Evolutionary conservation across 306 rosid species (phyloP).

Genomic region (Clitoria ternatea): DNA sequence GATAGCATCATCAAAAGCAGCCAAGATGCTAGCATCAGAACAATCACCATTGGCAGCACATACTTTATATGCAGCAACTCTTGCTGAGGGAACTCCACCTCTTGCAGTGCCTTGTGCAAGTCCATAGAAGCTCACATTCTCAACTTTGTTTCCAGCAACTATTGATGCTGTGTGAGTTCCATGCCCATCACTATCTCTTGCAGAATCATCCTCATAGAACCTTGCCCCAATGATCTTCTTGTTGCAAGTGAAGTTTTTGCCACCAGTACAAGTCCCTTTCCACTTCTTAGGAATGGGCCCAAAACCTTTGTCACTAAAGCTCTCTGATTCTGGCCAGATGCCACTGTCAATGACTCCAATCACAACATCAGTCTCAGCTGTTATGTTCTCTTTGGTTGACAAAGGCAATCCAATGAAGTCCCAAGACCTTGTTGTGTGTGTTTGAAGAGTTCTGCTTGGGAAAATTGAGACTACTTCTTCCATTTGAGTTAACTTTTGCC

Average conservation of each 20-base stretch:
- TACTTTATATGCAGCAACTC: slow-evolving; percentile 16
- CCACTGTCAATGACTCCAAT: slow-evolving; percentile 27
- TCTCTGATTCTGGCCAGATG: slow-evolving; percentile 28
- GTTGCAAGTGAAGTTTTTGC: slow-evolving; percentile 28
- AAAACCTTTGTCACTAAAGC: slow-evolving; percentile 22
- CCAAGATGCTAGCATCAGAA: background rate
- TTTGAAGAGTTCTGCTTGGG: background rate
- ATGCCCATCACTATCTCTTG: slow-evolving; percentile 23
- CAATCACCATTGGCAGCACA: background rate
- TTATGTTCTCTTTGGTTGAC: background rate
- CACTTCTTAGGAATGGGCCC: slow-evolving; percentile 26
- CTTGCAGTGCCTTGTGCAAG: slow-evolving; percentile 19
- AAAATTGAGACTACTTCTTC: slow-evolving; percentile 21
- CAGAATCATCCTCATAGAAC: background rate
- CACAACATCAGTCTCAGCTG: background rate
- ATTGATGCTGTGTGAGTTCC: slow-evolving; percentile 30
- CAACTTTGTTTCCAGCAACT: background rate
- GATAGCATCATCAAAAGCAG: slow-evolving; percentile 57
- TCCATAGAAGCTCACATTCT: background rate
- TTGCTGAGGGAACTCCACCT: slow-evolving; percentile 27
- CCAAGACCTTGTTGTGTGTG: slow-evolving; percentile 27
- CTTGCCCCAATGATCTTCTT: slow-evolving; percentile 32
- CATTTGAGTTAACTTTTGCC: background rate
- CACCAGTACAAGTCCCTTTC: slow-evolving; percentile 12
- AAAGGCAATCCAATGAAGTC: slow-evolving; percentile 21